phyloP scores from a whole-genome alignment of 495 filamentous ascomycete genomes.

The Geopyxis carbonaria region DNA sequence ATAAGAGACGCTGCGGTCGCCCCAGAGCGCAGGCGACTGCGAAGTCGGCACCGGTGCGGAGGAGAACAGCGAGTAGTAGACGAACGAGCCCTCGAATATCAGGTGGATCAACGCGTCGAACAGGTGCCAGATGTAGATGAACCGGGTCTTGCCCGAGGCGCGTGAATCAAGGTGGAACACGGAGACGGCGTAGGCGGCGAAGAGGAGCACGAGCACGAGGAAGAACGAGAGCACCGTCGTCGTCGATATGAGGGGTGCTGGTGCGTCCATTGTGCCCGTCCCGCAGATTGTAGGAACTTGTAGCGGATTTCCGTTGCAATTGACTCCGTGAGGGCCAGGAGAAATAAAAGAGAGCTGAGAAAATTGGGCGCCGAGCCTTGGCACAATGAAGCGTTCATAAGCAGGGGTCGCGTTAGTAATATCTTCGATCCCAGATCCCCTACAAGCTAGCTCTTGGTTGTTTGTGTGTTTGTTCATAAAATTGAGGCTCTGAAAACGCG shows the following conservation, averaged over 20 bases:
- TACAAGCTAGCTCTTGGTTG: too few species aligned
- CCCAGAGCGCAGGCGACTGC: conserved; percentile 25
- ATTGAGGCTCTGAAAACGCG: too few species aligned
- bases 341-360: too few species aligned
- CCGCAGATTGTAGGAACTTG: too few species aligned
- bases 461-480: too few species aligned
- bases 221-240: conserved; percentile 38
- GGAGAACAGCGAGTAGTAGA: conserved; percentile 83
- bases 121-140: conserved; percentile 86
- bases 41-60: conserved; percentile 29
- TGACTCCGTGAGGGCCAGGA: too few species aligned
- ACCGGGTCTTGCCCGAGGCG: conserved; percentile 38
- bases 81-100: conserved; percentile 73
- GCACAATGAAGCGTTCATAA: too few species aligned
- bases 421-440: too few species aligned
- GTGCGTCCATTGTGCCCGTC: background rate
- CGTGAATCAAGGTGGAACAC: conserved; percentile 29
- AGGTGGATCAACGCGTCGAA: conserved; percentile 85
- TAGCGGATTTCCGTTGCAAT: too few species aligned
- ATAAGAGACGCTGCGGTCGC: conserved; percentile 40
- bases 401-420: too few species aligned
- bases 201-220: conserved; percentile 34
- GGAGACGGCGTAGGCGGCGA: conserved; percentile 32
- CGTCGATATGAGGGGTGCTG: conserved; percentile 29
- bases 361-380: too few species aligned